Evolutionary conservation across 2,329 filamentous ascomycete genomes (phyloP).

Genomic region (Fusarium begoniae): DNA sequence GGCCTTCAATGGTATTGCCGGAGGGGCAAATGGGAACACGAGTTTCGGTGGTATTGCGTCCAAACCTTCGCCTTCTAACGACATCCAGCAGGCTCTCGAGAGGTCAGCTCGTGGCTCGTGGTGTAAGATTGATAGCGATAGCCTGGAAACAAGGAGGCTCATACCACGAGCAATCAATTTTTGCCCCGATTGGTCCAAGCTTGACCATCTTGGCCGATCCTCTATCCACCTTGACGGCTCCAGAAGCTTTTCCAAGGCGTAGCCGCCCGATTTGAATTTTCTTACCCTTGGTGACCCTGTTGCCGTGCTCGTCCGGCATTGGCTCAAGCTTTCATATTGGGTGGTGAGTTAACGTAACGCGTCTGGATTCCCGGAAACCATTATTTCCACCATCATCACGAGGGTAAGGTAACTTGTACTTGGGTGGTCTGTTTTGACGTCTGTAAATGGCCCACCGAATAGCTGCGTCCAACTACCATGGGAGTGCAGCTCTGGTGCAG

Average conservation of each 20-base stretch:
- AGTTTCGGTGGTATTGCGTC: not conserved
- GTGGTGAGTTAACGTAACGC: slow-evolving; percentile 36
- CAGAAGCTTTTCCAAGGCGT: slow-evolving; percentile 23
- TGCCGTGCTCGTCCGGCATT: slow-evolving; percentile 12
- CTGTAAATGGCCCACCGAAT: slow-evolving; percentile 11
- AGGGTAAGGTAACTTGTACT: slow-evolving; percentile 37
- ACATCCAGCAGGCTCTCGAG: slow-evolving; percentile 7
- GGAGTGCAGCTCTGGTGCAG: slow-evolving; percentile 34
- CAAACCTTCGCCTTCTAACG: slow-evolving; percentile 9
- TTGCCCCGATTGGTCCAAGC: slow-evolving; percentile 41
- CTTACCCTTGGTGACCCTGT: not conserved
- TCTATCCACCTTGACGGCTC: slow-evolving; percentile 28
- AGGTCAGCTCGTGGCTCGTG: not conserved
- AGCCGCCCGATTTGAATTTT: slow-evolving; percentile 16
- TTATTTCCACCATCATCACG: slow-evolving; percentile 3
- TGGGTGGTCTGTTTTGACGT: slow-evolving; percentile 7
- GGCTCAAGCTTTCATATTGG: slow-evolving; percentile 23
- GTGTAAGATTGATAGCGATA: slow-evolving; percentile 17
- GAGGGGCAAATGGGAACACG: slow-evolving; percentile 9
- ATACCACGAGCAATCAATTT: slow-evolving; percentile 36
- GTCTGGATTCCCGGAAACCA: slow-evolving; percentile 7
- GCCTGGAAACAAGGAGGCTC: slow-evolving; percentile 16
- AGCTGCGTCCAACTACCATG: slow-evolving; percentile 3
- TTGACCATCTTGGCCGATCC: slow-evolving; percentile 17
- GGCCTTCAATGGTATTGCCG: slow-evolving; percentile 9